Evolutionary conservation across 352 stramenopile genomes (phyloP).

Genomic region (Globisporangium recalcitrans): DNA sequence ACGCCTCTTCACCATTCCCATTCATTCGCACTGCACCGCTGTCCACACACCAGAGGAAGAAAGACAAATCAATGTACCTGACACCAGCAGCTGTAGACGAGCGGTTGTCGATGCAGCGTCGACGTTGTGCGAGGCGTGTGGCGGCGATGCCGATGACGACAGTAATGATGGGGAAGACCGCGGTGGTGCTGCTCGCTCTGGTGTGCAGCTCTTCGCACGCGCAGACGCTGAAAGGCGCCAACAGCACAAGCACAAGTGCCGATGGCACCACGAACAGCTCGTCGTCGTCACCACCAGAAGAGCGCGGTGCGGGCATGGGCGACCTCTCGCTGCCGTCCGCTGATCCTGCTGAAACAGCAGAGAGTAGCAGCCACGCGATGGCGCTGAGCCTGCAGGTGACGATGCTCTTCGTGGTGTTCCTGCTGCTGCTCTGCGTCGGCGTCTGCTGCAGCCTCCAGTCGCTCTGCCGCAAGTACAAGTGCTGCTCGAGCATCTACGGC

Average conservation of each 20-base stretch:
- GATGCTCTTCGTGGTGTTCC: slow-evolving; percentile 32
- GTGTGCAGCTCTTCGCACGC: background rate
- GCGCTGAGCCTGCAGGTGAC: slow-evolving; percentile 22
- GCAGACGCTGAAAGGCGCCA: background rate
- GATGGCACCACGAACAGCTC: background rate
- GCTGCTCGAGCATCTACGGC: slow-evolving; percentile 10
- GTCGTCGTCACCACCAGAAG: background rate
- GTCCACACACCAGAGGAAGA: too few species aligned
- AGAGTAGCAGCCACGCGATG: background rate
- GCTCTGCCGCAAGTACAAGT: slow-evolving; percentile 27
- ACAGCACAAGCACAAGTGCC: background rate
- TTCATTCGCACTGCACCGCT: background rate
- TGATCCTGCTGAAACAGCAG: background rate
- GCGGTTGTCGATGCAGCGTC: background rate
- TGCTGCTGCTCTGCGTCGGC: slow-evolving; percentile 27
- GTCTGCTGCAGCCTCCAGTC: slow-evolving; percentile 30
- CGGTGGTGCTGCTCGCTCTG: background rate
- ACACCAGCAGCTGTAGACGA: background rate
- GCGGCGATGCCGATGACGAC: background rate
- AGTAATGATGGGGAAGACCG: background rate
- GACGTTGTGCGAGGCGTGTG: background rate
- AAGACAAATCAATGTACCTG: background rate
- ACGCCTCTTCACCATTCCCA: background rate
- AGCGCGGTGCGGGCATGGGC: background rate
- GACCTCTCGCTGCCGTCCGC: background rate